These are phyloP conservation scores for Scolecobasidium constrictum DNA, from an alignment of 2,329 filamentous ascomycete species.

Conservation along the genomic window DNA sequence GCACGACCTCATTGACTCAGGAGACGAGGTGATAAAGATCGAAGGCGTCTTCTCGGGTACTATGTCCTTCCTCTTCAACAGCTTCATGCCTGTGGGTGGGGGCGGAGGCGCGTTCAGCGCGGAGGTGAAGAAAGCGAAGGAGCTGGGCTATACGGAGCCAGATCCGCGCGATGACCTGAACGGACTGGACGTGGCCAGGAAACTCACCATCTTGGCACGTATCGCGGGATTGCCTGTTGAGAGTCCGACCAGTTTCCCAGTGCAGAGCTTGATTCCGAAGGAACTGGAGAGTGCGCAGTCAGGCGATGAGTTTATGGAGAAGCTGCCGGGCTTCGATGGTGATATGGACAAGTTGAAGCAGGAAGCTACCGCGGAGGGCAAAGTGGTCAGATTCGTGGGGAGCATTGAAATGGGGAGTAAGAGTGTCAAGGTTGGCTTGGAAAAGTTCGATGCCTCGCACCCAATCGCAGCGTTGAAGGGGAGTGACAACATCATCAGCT, in stretches of 20 bases:
- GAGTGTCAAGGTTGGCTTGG: slow-evolving; percentile 80
- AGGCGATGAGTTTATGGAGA: slow-evolving; percentile 76
- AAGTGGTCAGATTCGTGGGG: slow-evolving; percentile 89
- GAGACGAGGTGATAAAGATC: slow-evolving; percentile 82
- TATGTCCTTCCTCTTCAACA: slow-evolving; percentile 97
- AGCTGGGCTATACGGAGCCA: slow-evolving; percentile 83
- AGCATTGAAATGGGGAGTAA: slow-evolving; percentile 78
- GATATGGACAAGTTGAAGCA: slow-evolving; percentile 82
- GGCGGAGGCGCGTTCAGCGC: slow-evolving; percentile 73
- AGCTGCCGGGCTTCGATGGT: slow-evolving; percentile 71
- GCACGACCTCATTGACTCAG: slow-evolving; percentile 88
- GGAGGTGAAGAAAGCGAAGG: slow-evolving; percentile 85
- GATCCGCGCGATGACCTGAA: slow-evolving; percentile 81
- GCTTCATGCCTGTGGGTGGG: slow-evolving; percentile 72
- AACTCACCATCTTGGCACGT: slow-evolving; percentile 87
- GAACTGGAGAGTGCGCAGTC: slow-evolving; percentile 67
- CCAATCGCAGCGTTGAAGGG: slow-evolving; percentile 92
- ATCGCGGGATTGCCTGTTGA: slow-evolving; percentile 72
- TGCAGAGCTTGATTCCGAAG: slow-evolving; percentile 84
- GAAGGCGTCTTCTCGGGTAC: slow-evolving; percentile 97
- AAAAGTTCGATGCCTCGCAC: slow-evolving; percentile 72
- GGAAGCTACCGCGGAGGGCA: slow-evolving; percentile 76
- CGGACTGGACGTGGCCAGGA: slow-evolving; percentile 83
- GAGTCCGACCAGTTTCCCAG: slow-evolving; percentile 79
- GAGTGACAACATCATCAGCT: slow-evolving; percentile 97